A percentile compares a stretch with the other conserved stretches of the same genome.
phyloP scores from a whole-genome alignment of 208 protist genomes.

The Trypanosoma mega region DNA sequence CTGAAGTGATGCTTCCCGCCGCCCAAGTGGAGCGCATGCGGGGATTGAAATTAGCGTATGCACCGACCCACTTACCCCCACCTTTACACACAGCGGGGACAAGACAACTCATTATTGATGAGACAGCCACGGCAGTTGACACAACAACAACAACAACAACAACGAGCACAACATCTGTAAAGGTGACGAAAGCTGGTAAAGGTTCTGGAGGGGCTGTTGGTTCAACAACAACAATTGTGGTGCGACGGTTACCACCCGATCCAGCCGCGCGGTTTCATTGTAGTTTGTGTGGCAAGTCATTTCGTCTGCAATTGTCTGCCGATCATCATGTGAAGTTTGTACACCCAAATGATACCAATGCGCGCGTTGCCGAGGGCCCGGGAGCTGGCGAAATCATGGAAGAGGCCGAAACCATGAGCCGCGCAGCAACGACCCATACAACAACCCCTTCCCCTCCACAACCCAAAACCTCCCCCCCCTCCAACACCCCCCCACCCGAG shows the following conservation, averaged over 20 bases:
- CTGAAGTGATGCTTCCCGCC: slow-evolving; percentile 36
- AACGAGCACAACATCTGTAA: not conserved
- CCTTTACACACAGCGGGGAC: slow-evolving; percentile 26
- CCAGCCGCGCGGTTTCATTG: slow-evolving; percentile 55
- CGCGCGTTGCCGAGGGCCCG: slow-evolving; percentile 40
- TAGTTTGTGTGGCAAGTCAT: slow-evolving; percentile 55
- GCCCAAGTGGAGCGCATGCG: slow-evolving; percentile 38
- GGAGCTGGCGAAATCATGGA: slow-evolving; percentile 54
- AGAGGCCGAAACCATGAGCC: slow-evolving; percentile 21
- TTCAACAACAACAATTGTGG: slow-evolving; percentile 13
- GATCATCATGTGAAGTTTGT: slow-evolving; percentile 50
- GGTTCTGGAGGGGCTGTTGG: not conserved
- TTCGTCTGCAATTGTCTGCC: slow-evolving; percentile 33
- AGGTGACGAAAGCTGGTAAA: not conserved
- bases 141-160: not conserved
- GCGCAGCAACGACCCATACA: not conserved
- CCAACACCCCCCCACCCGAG: too few relatives aligned
- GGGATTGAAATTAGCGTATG: slow-evolving; percentile 24
- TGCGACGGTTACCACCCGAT: slow-evolving; percentile 34
- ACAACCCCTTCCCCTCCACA: not conserved
- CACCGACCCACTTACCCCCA: slow-evolving; percentile 26
- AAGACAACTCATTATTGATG: slow-evolving; percentile 41
- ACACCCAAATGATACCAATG: slow-evolving; percentile 27
- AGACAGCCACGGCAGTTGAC: slow-evolving; percentile 25
- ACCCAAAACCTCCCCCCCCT: too few relatives aligned